Evolutionary conservation across 2,329 filamentous ascomycete species (phyloP).

Genomic region (Penicillium carneum): DNA sequence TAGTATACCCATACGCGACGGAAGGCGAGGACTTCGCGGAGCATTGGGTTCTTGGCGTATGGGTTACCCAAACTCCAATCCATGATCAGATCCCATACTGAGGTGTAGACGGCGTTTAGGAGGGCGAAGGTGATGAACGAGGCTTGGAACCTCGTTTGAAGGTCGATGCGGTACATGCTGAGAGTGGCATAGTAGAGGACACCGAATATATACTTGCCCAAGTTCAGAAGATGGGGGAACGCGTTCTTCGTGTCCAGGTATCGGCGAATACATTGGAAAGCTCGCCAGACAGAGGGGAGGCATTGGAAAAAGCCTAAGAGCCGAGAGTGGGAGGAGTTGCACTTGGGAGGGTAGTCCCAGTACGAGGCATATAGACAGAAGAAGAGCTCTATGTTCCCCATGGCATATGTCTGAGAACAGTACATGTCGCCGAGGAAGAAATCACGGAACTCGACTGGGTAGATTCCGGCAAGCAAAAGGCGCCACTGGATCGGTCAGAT

Average conservation of each 20-base stretch:
- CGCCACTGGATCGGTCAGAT: constrained; percentile 69
- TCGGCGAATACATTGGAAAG: constrained; percentile 87
- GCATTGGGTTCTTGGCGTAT: constrained; percentile 69
- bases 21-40: constrained; percentile 81
- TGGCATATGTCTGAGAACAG: constrained; percentile 90
- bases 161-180: constrained; percentile 81
- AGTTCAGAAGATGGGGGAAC: constrained; percentile 92
- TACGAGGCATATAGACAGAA: constrained; percentile 87
- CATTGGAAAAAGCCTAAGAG: constrained; percentile 84
- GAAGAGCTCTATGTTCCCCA: constrained; percentile 88
- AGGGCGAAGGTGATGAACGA: constrained; percentile 80
- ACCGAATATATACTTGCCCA: constrained; percentile 86
- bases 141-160: constrained; percentile 63
- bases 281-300: constrained; percentile 87
- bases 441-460: constrained; percentile 94
- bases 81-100: constrained; percentile 93
- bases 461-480: constrained; percentile 81
- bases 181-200: constrained; percentile 80
- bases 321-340: constrained; percentile 85
- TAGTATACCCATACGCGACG: constrained; percentile 87
- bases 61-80: constrained; percentile 92
- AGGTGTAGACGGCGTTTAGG: constrained; percentile 84
- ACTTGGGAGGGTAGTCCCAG: constrained; percentile 76
- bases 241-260: constrained; percentile 84
- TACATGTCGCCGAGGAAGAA: constrained; percentile 98